Conservation (phyloP, 768 basidiomycete species). For the Coprinopsis cinerea region DNA sequence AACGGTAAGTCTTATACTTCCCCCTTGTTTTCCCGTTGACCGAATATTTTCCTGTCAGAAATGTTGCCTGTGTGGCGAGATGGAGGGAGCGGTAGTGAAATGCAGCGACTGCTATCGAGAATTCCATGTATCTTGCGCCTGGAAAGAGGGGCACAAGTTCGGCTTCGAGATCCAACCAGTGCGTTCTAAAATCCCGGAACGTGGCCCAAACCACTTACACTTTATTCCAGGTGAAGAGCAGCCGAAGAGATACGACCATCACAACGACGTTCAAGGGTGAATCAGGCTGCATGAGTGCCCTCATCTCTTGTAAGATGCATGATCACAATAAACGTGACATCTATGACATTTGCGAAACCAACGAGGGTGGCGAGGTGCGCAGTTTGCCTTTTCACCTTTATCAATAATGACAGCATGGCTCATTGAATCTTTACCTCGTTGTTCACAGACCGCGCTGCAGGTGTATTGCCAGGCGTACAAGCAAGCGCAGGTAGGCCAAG, state of each 20-base stretch:
- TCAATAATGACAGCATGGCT: background rate
- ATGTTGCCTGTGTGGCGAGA: slow-evolving; percentile 69
- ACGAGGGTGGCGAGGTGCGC: slow-evolving; percentile 75
- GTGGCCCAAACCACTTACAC: too few species aligned
- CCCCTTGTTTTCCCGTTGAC: background rate
- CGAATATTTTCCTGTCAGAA: slow-evolving; percentile 34
- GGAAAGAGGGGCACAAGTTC: slow-evolving; percentile 76
- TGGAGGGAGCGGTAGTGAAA: slow-evolving; percentile 73
- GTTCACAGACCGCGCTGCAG: slow-evolving; percentile 76
- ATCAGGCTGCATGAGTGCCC: slow-evolving; percentile 71
- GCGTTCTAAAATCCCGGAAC: slow-evolving; percentile 19
- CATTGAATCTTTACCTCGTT: background rate
- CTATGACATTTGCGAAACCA: slow-evolving; percentile 80
- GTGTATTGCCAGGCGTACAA: slow-evolving; percentile 85
- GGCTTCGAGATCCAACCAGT: slow-evolving; percentile 91
- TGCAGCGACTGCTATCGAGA: slow-evolving; percentile 79
- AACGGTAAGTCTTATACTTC: slow-evolving; percentile 42
- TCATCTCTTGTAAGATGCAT: slow-evolving; percentile 77
- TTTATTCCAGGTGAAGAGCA: slow-evolving; percentile 63
- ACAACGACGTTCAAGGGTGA: slow-evolving; percentile 73
- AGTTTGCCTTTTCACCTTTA: background rate
- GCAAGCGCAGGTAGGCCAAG: slow-evolving; percentile 60
- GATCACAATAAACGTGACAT: slow-evolving; percentile 58
- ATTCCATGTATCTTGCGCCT: slow-evolving; percentile 89
- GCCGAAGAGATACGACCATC: slow-evolving; percentile 59